Evolutionary conservation across 805 yeast genomes (phyloP), one percentile per base, ranked within the genome.

Genomic region (Myxozyma monticola): DNA sequence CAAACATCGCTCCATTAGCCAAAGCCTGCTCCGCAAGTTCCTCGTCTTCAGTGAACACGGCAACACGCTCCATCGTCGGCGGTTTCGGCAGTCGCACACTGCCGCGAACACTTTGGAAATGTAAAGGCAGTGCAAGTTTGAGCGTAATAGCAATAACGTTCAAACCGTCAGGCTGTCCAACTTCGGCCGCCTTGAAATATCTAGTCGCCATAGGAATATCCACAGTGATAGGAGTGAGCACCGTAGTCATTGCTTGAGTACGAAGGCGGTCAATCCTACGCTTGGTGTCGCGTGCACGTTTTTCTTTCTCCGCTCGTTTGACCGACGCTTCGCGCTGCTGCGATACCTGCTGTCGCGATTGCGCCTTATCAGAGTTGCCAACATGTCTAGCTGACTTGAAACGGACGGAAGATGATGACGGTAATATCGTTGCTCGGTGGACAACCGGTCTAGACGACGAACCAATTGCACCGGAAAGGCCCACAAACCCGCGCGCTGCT

Each of bases 111-210:
- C 88, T 85, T 30, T 83, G 80, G 20, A 85, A 82, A 59, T 96
- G 96, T 64, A 79, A 81, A 52, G 84, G 91, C 18, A 84, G 80
- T 9, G 83, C 76, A 26, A 89, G 74, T 15, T 79, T 72, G 15
- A 87, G 76, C 45, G 84, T 79, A 47, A 86, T 68, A 15, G 85
- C 73, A 35, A 91, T 73, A 21, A 90, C 83, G 20, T 91, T 81
- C 60, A 82, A 81, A n/a, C 76, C 70, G 3, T 76, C 71, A 2
- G 91, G 80, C 63, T 85, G 80, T 4, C 99, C 98, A 4, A 89
- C 95, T 68, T 89, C 96, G 4, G 89, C 80, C 0, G 98, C 96
- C 56, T 96, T 76, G 49, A 91, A 65, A 63, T 82, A 89, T 61
- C 85, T 76, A 67, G 88, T 68, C 1, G 97, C 26, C 8, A 71